Evolutionary conservation across 2,329 filamentous ascomycete species (phyloP).

Genomic region (Zasmidium cellare): DNA sequence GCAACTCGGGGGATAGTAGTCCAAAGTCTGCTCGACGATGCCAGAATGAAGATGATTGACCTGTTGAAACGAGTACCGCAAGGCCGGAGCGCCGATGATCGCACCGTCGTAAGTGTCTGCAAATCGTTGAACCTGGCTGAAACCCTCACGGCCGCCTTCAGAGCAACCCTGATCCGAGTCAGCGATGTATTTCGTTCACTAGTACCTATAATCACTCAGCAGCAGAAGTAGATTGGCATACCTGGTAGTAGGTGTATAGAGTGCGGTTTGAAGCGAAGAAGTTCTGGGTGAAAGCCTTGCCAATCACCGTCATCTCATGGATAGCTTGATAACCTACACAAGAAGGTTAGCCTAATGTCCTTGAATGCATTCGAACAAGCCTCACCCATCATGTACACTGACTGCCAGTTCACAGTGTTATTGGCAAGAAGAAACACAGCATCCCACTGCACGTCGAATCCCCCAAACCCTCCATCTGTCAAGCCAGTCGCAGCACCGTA

Average conservation of each 20-base stretch:
- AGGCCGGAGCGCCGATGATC: conserved; percentile 49
- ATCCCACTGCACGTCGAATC: conserved; percentile 41
- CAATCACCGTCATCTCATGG: conserved; percentile 52
- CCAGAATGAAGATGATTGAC: conserved; percentile 44
- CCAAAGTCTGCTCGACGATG: conserved; percentile 41
- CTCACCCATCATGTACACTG: conserved; percentile 49
- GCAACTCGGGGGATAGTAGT: conserved; percentile 47
- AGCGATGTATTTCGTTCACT: too few species aligned
- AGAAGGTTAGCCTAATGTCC: neutral
- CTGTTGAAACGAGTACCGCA: conserved; percentile 49
- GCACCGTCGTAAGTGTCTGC: conserved; percentile 51
- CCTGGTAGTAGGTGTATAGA: conserved; percentile 49
- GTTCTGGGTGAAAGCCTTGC: conserved; percentile 45
- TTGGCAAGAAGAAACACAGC: conserved; percentile 38
- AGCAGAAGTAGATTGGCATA: neutral
- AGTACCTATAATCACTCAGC: too few species aligned
- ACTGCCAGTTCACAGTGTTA: conserved; percentile 54
- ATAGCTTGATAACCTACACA: conserved; percentile 35
- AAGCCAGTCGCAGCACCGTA: conserved; percentile 50
- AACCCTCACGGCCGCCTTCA: conserved; percentile 53
- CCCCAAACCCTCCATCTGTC: conserved; percentile 52
- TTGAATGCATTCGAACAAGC: neutral
- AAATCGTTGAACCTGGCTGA: conserved; percentile 54
- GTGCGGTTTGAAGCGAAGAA: conserved; percentile 38
- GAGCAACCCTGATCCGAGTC: conserved; percentile 49